Evolutionary conservation across 2,329 filamentous ascomycete species (phyloP), one percentile per base, ranked within the genome.

Genomic region (Berkeleyomyces rouxiae): DNA sequence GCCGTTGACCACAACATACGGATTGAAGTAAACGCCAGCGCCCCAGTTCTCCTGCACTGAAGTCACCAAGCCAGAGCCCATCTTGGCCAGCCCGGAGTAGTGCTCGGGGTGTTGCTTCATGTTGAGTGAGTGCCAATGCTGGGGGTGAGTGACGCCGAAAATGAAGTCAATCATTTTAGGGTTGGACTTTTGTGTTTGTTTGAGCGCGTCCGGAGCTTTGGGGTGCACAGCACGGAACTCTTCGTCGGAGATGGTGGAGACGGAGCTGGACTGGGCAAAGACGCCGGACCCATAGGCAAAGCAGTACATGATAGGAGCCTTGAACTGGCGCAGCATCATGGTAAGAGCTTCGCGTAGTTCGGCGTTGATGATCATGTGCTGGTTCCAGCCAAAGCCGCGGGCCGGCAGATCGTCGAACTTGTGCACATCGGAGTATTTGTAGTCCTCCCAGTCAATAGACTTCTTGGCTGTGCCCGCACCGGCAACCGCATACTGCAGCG

Each of bases 131-230:
- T 99, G 93, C 89, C 92, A 99, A 74, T 99, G 93, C 71, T 99
- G 88, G 1, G 88, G 90, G 72, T 95, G 89, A 0, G 88, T 89
- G 9, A 97, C 92, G 36, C 92, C 93, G 71, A 99, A 93, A 68
- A 99, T 95, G 72, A 99, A 96, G 74, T 99, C 93, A 67, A 99
- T 95, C 85, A 97, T 95, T 76, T 96, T 96, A 10, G 90, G 90
- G 0, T 85, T 84, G 39, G 89, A 88, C 69, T 89, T 85, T 73
- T 97, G 92, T 67, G 90, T 88, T 67, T 90, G 88, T 67, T 87
- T 78, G 6, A 97, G 85, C 0, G 89, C 88, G 61, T 84, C 78
- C 0, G 90, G 89, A 1, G 92, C 85, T 65, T 90, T 85, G 5
- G 91, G 86, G 70, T 97, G 92, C 33, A 91, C 82, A 23, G 84